Evolutionary conservation across 495 filamentous ascomycete species (phyloP).

Genomic region (Cetradonia linearis): DNA sequence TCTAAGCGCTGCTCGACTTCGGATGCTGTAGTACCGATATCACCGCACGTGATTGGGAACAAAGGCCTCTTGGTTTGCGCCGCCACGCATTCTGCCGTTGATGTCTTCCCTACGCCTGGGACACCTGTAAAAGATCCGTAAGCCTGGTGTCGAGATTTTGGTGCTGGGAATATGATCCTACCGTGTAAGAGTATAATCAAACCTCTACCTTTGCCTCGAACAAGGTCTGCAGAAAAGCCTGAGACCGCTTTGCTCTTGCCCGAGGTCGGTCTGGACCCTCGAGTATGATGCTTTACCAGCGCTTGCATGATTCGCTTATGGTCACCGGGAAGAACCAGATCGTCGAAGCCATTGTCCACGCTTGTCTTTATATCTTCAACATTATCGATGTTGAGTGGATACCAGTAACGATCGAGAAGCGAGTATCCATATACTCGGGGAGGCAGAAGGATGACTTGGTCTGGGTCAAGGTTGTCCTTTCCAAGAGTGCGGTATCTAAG

Average conservation of each 20-base stretch:
- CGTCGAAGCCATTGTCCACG: slow-evolving; percentile 1
- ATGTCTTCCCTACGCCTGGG: slow-evolving; percentile 37
- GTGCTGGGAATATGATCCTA: too few relatives aligned
- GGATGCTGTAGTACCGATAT: slow-evolving; percentile 32
- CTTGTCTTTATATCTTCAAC: neutral
- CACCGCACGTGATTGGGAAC: slow-evolving; percentile 28
- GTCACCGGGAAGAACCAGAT: slow-evolving; percentile 18
- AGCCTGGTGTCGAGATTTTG: too few relatives aligned
- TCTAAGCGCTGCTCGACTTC: slow-evolving; percentile 37
- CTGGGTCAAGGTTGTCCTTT: too few relatives aligned
- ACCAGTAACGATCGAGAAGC: neutral
- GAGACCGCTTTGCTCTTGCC: neutral
- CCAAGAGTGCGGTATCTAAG: too few relatives aligned
- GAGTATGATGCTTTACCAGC: slow-evolving; percentile 25
- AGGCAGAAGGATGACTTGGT: neutral
- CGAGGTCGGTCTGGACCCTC: neutral
- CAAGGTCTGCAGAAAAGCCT: slow-evolving; percentile 20
- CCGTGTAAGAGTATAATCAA: slow-evolving; percentile 45
- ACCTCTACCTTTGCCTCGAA: slow-evolving; percentile 34
- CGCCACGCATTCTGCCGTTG: slow-evolving; percentile 32
- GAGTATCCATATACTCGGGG: slow-evolving; percentile 3
- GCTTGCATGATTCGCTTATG: slow-evolving; percentile 25
- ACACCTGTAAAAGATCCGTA: too few relatives aligned
- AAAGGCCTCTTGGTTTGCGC: slow-evolving; percentile 26
- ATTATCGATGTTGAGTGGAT: neutral